Base-by-base conservation (phyloP, 805 yeast species). In the Ogataea allantospora region DNA sequence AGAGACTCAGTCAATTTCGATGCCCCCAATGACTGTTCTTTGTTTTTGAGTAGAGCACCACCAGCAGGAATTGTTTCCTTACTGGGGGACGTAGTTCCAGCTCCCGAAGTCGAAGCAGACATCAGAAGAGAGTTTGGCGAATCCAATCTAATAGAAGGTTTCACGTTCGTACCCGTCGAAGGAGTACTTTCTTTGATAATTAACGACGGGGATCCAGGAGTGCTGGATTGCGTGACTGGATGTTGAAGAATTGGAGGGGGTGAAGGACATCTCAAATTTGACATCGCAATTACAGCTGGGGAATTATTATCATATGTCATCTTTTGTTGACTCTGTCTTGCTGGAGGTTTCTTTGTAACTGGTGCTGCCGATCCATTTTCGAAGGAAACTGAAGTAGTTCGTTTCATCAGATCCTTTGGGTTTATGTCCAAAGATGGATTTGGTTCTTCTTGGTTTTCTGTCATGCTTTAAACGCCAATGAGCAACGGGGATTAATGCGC, bases 191-290 rank as follows among this genome's bases (percentile, higher is more conserved):
- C 46, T 23, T 28, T 28, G 3, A 18, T 23, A 11, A 32, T 25
- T 13, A 44, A 42, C 2, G 39, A 14, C 2, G 47, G 38, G 7
- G 47, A 40, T 6, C 19, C 34, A 5, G 43, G 46, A 7, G 15
- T 12, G 9, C 27, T 54, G 56, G 6, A 53, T 46, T 19, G 54
- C 50, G 6, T 57, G 6, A 11, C 51, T 6, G 55, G 53, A 7
- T 63, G 62, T 38, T 67, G 67, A 31, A 78, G 60, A 37, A 80
- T 78, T 6, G 87, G 85, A 1, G 87, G 84, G n/a, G 87, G 86
- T 4, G 85, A 79, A 2, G 86, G 85, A 47, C 84, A 77, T 43
- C 81, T 67, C 38, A 78, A 57, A 53, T 69, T 75, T 6, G 84
- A 75, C 22, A 77, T 60, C 1, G 84, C 83, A 58, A 75, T 54